phyloP scores from a whole-genome alignment of 192 early-diverging fungal species.

The Backusella circina region DNA sequence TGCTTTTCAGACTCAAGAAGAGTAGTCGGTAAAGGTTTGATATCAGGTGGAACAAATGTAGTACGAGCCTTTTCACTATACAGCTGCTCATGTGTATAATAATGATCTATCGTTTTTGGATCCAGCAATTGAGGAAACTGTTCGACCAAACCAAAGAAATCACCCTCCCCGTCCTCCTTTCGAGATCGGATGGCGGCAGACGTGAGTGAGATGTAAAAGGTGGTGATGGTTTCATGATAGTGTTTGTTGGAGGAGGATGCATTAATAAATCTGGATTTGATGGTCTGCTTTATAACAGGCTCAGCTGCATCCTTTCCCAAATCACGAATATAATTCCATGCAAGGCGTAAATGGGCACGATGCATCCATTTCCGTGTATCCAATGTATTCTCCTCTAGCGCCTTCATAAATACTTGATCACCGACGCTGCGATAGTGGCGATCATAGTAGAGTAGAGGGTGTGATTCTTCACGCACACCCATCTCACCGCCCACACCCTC shows the following conservation, averaged over 20 bases:
- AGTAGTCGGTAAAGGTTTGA: slow-evolving; percentile 22
- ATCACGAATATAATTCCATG: slow-evolving; percentile 41
- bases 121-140: slow-evolving; percentile 27
- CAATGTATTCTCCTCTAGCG: slow-evolving; percentile 22
- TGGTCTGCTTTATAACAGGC: slow-evolving; percentile 27
- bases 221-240: slow-evolving; percentile 37
- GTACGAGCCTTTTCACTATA: slow-evolving; percentile 12
- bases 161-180: slow-evolving; percentile 12
- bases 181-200: slow-evolving; percentile 12
- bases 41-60: slow-evolving; percentile 27
- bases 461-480: slow-evolving; percentile 26
- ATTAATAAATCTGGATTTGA: slow-evolving; percentile 18
- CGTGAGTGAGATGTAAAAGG: slow-evolving; percentile 30
- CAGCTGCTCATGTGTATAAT: slow-evolving; percentile 27
- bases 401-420: slow-evolving; percentile 39
- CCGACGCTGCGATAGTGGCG: slow-evolving; percentile 47
- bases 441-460: slow-evolving; percentile 50
- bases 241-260: neutral
- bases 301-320: slow-evolving; percentile 10
- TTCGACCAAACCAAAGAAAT: slow-evolving; percentile 35
- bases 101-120: slow-evolving; percentile 21
- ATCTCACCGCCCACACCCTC: slow-evolving; percentile 44
- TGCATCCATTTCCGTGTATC: slow-evolving; percentile 32
- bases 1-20: neutral
- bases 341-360: slow-evolving; percentile 39